A percentile compares a stretch with the other conserved stretches of the same genome.
These are phyloP conservation scores for Pseudozyma thailandica DNA, from an alignment of 1,284 basidiomycete genomes.

Conservation along the genomic window DNA sequence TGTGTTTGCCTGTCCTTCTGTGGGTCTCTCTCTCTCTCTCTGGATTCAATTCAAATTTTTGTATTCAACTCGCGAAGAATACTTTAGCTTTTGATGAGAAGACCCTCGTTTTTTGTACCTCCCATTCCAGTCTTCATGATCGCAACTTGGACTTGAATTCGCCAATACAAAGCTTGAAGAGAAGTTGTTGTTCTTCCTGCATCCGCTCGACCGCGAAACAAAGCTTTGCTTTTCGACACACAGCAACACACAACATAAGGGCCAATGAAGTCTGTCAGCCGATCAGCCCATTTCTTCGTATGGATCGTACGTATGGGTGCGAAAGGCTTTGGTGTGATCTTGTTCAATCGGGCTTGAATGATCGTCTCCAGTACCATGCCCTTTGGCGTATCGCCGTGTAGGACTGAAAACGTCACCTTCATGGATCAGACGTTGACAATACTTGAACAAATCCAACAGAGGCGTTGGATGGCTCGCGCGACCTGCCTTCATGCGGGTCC, in stretches of 20 bases:
- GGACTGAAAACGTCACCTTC: too few species aligned
- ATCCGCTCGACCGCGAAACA: background rate
- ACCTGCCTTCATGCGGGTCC: slow-evolving; percentile 25
- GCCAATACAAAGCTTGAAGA: background rate
- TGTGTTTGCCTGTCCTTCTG: background rate
- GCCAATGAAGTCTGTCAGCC: too few species aligned
- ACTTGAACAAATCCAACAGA: too few species aligned
- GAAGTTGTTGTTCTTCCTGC: too few species aligned
- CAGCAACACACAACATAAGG: too few species aligned
- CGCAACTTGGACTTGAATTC: background rate
- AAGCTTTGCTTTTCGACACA: background rate
- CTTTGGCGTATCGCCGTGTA: too few species aligned
- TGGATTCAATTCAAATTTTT: background rate
- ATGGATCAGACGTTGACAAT: too few species aligned
- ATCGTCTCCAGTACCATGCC: too few species aligned
- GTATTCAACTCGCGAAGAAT: background rate
- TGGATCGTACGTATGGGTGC: too few species aligned
- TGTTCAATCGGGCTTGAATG: too few species aligned
- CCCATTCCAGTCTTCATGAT: background rate
- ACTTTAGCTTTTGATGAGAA: background rate
- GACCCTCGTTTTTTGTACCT: background rate
- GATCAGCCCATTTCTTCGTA: too few species aligned
- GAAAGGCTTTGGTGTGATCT: too few species aligned
- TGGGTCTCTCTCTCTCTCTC: background rate
- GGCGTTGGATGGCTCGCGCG: slow-evolving; percentile 5